phyloP scores from a whole-genome alignment of 768 basidiomycete genomes.

The Tylopilus balloui region DNA sequence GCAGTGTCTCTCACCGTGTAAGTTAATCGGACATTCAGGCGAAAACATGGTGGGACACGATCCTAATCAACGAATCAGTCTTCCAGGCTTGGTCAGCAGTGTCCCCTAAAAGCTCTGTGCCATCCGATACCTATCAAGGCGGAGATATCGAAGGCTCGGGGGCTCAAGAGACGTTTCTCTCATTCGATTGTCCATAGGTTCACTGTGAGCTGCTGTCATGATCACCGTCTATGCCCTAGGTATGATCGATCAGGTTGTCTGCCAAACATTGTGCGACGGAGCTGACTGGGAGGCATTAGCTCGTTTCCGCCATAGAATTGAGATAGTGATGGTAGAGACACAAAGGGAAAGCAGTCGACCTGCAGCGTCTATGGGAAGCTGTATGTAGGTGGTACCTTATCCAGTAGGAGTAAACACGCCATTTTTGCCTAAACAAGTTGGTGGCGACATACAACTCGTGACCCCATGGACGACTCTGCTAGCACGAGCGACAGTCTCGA shows the following conservation, averaged over 20 bases:
- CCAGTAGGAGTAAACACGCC: constrained; percentile 2
- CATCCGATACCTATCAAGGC: not conserved
- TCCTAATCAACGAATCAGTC: not conserved
- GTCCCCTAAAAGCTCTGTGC: not conserved
- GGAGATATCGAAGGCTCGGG: not conserved
- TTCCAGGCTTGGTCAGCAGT: no score
- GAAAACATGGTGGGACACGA: not conserved
- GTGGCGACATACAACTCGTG: not conserved
- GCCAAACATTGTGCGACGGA: no score
- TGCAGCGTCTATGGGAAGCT: no score
- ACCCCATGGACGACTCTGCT: constrained; percentile 47
- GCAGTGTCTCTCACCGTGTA: not conserved
- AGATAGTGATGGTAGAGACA: no score
- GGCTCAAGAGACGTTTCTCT: not conserved
- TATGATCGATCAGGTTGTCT: not conserved
- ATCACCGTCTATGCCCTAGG: not conserved
- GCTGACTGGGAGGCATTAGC: no score
- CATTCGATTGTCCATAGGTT: no score
- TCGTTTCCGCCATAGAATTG: no score
- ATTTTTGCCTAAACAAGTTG: not conserved
- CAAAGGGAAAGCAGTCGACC: no score
- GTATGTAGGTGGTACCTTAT: constrained; percentile 6
- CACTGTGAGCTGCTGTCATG: no score
- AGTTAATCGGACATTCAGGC: not conserved
- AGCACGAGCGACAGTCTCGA: constrained; percentile 46